A percentile compares a stretch with the other conserved stretches of the same genome.
These are phyloP conservation scores for Yamadazyma sp. DNA, from an alignment of 1,139 yeast species.

Conservation along the genomic window DNA sequence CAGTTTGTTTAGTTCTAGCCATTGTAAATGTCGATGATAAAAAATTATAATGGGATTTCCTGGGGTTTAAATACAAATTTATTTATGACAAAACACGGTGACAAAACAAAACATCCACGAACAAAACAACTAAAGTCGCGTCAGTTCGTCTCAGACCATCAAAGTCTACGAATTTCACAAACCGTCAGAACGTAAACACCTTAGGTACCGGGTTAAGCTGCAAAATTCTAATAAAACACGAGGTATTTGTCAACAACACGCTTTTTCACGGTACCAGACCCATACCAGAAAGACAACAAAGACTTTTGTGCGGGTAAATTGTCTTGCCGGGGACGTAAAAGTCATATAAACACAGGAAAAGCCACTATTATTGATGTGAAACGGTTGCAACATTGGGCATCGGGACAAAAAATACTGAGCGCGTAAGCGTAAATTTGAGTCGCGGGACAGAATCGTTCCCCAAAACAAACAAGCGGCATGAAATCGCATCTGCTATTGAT, in stretches of 20 bases:
- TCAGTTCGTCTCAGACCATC: no score
- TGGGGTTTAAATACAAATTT: slow-evolving; percentile 4
- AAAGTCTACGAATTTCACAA: no score
- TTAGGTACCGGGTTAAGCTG: not conserved
- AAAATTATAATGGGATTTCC: slow-evolving; percentile 2
- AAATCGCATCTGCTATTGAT: not conserved
- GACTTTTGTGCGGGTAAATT: no score
- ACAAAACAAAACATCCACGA: not conserved
- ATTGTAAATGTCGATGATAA: slow-evolving; percentile 29
- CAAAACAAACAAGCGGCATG: slow-evolving; percentile 2
- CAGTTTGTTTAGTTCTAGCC: slow-evolving; percentile 99
- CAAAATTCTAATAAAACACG: not conserved
- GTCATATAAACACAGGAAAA: slow-evolving; percentile 1
- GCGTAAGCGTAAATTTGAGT: slow-evolving; percentile 2
- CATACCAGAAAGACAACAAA: no score
- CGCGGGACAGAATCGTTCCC: not conserved
- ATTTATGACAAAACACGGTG: no score
- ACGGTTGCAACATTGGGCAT: slow-evolving; percentile 1
- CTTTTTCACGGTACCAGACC: not conserved
- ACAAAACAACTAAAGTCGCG: no score
- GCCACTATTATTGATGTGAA: no score
- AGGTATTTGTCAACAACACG: not conserved
- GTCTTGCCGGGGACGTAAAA: not conserved
- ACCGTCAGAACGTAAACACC: not conserved
- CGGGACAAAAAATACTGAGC: slow-evolving; percentile 1